Conservation (phyloP, 805 yeast species). For the Candida xyloterini region DNA sequence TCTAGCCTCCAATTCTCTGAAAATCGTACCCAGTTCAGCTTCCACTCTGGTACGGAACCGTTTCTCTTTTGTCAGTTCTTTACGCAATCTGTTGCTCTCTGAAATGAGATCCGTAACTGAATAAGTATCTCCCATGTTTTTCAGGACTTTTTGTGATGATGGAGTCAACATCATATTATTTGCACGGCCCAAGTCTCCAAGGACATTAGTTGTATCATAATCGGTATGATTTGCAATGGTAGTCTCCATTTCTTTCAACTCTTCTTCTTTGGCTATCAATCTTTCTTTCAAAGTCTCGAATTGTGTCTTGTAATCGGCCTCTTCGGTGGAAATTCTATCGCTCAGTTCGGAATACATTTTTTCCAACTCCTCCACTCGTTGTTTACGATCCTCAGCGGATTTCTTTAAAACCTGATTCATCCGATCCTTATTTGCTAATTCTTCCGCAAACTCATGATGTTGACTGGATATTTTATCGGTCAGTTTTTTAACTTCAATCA, state of each 20-base stretch:
- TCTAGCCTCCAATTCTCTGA: conserved; percentile 72
- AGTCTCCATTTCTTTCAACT: conserved; percentile 41
- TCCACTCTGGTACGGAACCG: conserved; percentile 70
- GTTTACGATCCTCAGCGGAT: conserved; percentile 47
- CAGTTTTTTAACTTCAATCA: conserved; percentile 45
- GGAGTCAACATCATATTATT: conserved; percentile 41
- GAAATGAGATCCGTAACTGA: conserved; percentile 64
- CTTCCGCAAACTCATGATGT: conserved; percentile 52
- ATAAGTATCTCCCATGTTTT: conserved; percentile 41
- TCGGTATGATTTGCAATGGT: conserved; percentile 41
- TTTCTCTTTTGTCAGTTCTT: conserved; percentile 65
- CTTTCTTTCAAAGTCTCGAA: conserved; percentile 36
- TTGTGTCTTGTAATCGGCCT: conserved; percentile 35
- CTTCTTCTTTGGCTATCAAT: conserved; percentile 36
- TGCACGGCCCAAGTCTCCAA: conserved; percentile 21
- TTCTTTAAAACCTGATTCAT: conserved; percentile 54
- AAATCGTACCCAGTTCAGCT: conserved; percentile 64
- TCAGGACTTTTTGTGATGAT: conserved; percentile 55
- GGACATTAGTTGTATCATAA: conserved; percentile 17
- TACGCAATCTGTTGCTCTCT: conserved; percentile 62
- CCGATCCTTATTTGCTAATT: conserved; percentile 60
- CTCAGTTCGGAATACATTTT: conserved; percentile 40
- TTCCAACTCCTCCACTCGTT: conserved; percentile 55
- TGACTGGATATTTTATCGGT: conserved; percentile 41
- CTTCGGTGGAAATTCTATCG: conserved; percentile 36